A percentile compares a stretch with the other conserved stretches of the same genome.
These are phyloP conservation scores for Persicaria tinctoria DNA, from an alignment of 148 eudicot species.

Conservation along the genomic window DNA sequence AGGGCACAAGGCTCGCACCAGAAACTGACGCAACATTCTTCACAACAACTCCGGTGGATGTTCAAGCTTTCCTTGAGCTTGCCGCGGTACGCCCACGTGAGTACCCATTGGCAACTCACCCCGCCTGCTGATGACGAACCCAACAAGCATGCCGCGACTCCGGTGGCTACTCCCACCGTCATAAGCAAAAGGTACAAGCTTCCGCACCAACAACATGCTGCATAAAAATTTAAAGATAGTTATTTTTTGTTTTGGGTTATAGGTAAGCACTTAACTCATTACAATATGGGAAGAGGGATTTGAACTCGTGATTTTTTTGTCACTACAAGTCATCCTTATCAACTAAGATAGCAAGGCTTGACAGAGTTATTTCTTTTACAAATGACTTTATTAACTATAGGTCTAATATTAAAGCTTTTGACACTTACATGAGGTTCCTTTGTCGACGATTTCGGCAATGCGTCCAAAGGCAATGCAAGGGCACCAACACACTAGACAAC, in stretches of 20 bases:
- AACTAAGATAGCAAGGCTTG: no score
- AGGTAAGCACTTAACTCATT: no score
- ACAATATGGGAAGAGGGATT: no score
- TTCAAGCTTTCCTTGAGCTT: constrained; percentile 27
- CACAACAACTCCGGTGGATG: constrained; percentile 18
- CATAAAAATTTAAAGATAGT: background rate
- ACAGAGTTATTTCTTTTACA: no score
- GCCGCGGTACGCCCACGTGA: constrained; percentile 27
- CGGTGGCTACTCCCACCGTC: background rate
- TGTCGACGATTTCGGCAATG: constrained; percentile 23
- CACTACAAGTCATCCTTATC: no score
- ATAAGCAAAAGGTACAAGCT: constrained; percentile 14
- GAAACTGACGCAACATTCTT: constrained; percentile 27
- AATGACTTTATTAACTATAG: no score
- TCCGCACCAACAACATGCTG: constrained; percentile 27
- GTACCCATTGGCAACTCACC: constrained; percentile 26
- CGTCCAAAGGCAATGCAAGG: constrained; percentile 19
- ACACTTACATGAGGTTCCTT: constrained; percentile 35
- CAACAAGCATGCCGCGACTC: background rate
- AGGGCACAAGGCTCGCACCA: constrained; percentile 37
- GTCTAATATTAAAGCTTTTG: background rate
- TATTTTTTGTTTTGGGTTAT: no score
- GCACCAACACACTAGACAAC: constrained; percentile 18
- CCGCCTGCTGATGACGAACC: background rate
- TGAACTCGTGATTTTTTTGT: no score